Conservation (phyloP, 192 early-diverging fungal genomes). For the Coemansia sp. region DNA sequence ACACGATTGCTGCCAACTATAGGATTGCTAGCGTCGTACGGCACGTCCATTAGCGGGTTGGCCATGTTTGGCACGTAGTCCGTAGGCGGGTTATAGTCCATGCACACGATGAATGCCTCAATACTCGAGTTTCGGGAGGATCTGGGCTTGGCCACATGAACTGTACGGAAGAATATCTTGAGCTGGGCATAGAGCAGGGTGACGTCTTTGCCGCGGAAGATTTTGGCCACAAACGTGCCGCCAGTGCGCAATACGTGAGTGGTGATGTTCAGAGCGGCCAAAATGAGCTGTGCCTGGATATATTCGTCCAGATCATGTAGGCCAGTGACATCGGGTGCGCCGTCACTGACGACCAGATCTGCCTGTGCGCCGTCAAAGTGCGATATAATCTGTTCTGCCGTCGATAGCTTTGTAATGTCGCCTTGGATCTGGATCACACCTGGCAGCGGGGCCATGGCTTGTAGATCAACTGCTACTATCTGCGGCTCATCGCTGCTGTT, state of each 20-base stretch:
- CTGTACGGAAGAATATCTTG: conserved; percentile 86
- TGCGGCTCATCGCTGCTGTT: conserved; percentile 60
- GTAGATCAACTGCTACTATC: conserved; percentile 95
- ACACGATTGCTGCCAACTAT: conserved; percentile 72
- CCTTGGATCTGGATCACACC: conserved; percentile 97
- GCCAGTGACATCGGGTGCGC: conserved; percentile 96
- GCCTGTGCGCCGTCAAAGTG: conserved; percentile 89
- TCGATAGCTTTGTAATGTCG: conserved; percentile 95
- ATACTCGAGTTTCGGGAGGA: conserved; percentile 92
- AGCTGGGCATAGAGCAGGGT: conserved; percentile 90
- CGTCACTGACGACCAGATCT: conserved; percentile 95
- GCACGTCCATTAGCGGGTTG: conserved; percentile 83
- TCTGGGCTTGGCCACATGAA: conserved; percentile 92
- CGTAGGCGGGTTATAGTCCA: conserved; percentile 82
- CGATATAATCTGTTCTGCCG: conserved; percentile 87
- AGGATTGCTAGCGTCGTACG: conserved; percentile 71
- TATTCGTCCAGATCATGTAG: conserved; percentile 99
- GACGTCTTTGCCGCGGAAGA: conserved; percentile 95
- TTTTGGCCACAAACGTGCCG: conserved; percentile 97
- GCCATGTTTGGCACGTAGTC: conserved; percentile 90
- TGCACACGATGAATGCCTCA: conserved; percentile 95
- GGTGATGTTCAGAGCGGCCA: conserved; percentile 97
- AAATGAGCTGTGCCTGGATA: conserved; percentile 94
- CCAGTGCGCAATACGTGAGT: conserved; percentile 88
- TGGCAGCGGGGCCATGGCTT: conserved; percentile 93